Evolutionary conservation across 2,329 filamentous ascomycete species (phyloP).

Genomic region (Colletotrichum australisinense): DNA sequence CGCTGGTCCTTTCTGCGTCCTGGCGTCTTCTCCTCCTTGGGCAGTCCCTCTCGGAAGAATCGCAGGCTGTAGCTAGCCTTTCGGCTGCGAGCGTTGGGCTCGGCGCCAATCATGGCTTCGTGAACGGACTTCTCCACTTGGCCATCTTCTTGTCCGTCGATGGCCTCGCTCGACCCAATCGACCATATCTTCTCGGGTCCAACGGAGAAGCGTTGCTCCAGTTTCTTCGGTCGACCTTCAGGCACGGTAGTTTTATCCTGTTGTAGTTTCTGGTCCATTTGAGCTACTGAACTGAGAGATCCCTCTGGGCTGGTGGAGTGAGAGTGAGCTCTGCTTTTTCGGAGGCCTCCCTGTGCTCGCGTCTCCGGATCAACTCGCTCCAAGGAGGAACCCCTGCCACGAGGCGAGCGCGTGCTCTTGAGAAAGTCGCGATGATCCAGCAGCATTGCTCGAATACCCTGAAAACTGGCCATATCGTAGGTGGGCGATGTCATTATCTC

Average conservation of each 20-base stretch:
- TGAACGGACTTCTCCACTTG: conserved; percentile 74
- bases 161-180: conserved; percentile 64
- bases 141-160: conserved; percentile 59
- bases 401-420: conserved; percentile 40
- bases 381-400: conserved; percentile 41
- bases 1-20: conserved; percentile 62
- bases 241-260: conserved; percentile 35
- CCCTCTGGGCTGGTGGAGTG: conserved; percentile 42
- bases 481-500: conserved; percentile 46
- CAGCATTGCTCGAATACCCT: conserved; percentile 50
- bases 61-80: conserved; percentile 76
- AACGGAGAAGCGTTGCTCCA: conserved; percentile 55
- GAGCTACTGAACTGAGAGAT: conserved; percentile 37
- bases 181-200: conserved; percentile 72
- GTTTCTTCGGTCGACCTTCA: conserved; percentile 49
- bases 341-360: conserved; percentile 36
- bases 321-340: conserved; percentile 37
- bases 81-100: conserved; percentile 72
- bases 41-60: conserved; percentile 75
- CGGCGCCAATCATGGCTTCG: conserved; percentile 70
- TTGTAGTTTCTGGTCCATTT: conserved; percentile 34
- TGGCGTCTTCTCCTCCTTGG: conserved; percentile 63
- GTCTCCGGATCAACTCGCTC: conserved; percentile 50
- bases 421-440: conserved; percentile 48
- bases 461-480: conserved; percentile 45